These are phyloP conservation scores for Ceraceosorus guamensis DNA, from an alignment of 1,284 basidiomycete genomes.

Conservation along the genomic window DNA sequence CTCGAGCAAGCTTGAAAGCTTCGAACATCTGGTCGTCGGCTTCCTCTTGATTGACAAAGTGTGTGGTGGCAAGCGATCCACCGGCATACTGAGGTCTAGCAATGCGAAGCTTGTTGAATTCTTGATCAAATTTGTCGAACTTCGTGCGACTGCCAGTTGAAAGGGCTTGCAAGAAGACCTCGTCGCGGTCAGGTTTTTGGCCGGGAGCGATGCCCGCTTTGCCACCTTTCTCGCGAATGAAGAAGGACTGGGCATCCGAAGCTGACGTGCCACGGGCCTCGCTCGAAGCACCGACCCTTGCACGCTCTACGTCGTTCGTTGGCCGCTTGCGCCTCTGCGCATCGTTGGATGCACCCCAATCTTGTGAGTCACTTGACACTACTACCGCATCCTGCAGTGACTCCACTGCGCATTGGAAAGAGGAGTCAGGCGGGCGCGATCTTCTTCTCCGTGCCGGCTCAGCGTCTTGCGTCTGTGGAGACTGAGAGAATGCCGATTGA, in stretches of 20 bases:
- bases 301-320: neutral
- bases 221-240: neutral
- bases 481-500: too few species aligned
- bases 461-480: too few species aligned
- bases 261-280: neutral
- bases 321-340: too few species aligned
- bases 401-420: too few species aligned
- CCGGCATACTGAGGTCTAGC: constrained; percentile 1
- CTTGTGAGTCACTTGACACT: too few species aligned
- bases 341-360: too few species aligned
- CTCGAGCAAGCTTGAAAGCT: constrained; percentile 1
- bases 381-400: too few species aligned
- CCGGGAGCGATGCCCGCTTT: constrained; percentile 2
- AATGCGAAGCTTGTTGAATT: constrained; percentile 29
- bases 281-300: neutral
- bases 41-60: neutral
- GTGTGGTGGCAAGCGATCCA: neutral
- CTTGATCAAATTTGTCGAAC: constrained; percentile 34
- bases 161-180: constrained; percentile 30
- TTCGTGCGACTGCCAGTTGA: constrained; percentile 21
- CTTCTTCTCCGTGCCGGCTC: too few species aligned
- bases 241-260: too few species aligned
- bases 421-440: too few species aligned
- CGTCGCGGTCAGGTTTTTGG: constrained; percentile 22
- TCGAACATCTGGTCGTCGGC: constrained; percentile 8